Conservation (phyloP, 2,329 filamentous ascomycete genomes). For the Dactylella cylindrospora region DNA sequence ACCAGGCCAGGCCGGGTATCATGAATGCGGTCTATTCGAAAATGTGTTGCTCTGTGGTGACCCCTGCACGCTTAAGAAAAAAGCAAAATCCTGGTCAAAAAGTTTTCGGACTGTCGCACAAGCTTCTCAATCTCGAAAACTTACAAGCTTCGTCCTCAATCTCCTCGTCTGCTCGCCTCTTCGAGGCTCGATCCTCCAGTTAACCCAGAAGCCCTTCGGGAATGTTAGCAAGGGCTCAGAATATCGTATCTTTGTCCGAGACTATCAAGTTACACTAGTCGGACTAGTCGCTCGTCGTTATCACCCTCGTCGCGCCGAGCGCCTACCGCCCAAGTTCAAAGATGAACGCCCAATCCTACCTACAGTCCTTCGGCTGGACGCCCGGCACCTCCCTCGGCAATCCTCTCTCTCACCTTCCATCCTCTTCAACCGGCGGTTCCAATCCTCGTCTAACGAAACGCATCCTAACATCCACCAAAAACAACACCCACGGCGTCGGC, state of each 20-base stretch:
- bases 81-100: too few species aligned
- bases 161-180: too few species aligned
- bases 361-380: slow-evolving; percentile 41
- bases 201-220: too few species aligned
- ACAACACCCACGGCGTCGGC: slow-evolving; percentile 42
- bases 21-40: too few species aligned
- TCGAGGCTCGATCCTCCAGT: too few species aligned
- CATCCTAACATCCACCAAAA: slow-evolving; percentile 36
- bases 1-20: too few species aligned
- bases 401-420: slow-evolving; percentile 24
- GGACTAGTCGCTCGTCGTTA: background rate
- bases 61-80: too few species aligned
- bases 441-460: slow-evolving; percentile 34
- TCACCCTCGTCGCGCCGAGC: background rate
- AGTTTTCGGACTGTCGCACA: too few species aligned
- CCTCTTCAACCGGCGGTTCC: slow-evolving; percentile 10
- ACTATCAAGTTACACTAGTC: background rate
- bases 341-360: slow-evolving; percentile 43
- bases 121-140: too few species aligned
- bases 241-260: background rate
- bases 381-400: slow-evolving; percentile 41
- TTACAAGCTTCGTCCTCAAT: too few species aligned
- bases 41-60: too few species aligned
- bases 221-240: too few species aligned
- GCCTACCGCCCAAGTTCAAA: background rate